phyloP scores from a whole-genome alignment of 352 stramenopile genomes.

The Globisporangium canariense region DNA sequence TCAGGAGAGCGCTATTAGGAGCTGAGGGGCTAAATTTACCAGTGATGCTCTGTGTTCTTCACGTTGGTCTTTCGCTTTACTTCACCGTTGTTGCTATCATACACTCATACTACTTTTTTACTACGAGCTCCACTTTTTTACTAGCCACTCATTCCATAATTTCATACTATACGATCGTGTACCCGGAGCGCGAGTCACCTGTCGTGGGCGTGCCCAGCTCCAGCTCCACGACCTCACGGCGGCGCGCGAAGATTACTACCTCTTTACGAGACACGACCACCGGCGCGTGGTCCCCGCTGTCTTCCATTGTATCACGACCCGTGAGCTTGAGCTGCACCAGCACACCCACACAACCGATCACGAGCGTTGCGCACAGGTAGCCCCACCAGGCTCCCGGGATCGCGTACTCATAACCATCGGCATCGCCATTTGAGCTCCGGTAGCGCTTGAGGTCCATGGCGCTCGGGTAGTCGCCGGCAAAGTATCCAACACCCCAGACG shows the following conservation, averaged over 20 bases:
- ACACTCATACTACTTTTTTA: not conserved
- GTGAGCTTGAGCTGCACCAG: constrained; percentile 39
- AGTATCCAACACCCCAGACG: constrained; percentile 60
- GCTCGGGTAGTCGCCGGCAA: constrained; percentile 48
- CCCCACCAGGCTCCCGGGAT: constrained; percentile 52
- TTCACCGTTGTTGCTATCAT: not conserved
- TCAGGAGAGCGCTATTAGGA: not conserved
- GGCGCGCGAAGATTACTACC: constrained; percentile 12
- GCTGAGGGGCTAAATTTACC: constrained; percentile 1
- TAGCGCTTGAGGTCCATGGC: constrained; percentile 36
- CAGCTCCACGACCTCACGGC: not conserved
- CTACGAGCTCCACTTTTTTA: not conserved
- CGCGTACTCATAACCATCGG: constrained; percentile 37
- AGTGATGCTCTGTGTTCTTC: not conserved
- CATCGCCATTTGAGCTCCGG: constrained; percentile 18
- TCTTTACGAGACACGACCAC: not conserved
- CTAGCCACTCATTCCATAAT: not conserved
- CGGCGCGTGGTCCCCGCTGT: not conserved
- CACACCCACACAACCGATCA: constrained; percentile 32
- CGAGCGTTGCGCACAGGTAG: constrained; percentile 42
- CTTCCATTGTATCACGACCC: not conserved
- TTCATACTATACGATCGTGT: not conserved
- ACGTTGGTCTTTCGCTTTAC: not conserved
- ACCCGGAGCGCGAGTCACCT: not conserved
- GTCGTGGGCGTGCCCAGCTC: constrained; percentile 8